phyloP scores from a whole-genome alignment of 345 rosid species.

The Populus tremula region DNA sequence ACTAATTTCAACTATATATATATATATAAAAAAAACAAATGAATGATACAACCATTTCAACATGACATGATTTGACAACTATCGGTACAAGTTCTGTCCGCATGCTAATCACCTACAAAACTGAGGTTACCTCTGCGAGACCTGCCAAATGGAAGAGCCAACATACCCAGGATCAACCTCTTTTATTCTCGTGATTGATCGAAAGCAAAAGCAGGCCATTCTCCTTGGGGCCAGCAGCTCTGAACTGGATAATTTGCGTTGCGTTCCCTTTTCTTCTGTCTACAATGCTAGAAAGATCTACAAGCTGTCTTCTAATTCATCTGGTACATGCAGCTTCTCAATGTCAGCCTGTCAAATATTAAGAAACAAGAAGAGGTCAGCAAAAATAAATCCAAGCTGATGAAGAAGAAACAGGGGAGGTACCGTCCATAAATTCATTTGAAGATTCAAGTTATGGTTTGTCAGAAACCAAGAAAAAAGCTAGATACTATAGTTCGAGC shows the following conservation, averaged over 20 bases:
- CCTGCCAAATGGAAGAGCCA: neutral
- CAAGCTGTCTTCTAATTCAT: constrained; percentile 70
- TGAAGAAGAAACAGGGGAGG: neutral
- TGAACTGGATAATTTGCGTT: constrained; percentile 19
- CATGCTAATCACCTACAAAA: neutral
- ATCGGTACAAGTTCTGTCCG: neutral
- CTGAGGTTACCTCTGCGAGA: neutral
- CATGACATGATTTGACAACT: neutral
- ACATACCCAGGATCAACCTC: neutral
- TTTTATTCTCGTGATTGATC: neutral
- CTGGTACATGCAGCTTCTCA: constrained; percentile 93
- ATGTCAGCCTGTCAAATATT: constrained; percentile 75
- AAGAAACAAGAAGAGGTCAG: neutral
- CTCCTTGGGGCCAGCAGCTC: constrained; percentile 19
- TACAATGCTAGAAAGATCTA: constrained; percentile 21
- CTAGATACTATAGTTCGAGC: neutral
- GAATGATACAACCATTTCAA: neutral
- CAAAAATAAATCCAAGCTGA: neutral
- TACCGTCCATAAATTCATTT: neutral
- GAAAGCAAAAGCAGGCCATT: constrained; percentile 44
- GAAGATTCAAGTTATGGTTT: neutral
- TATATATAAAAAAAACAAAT: neutral
- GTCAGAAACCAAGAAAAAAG: neutral
- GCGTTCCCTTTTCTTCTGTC: constrained; percentile 4
- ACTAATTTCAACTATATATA: too few relatives aligned